Evolutionary conservation across 495 filamentous ascomycete species (phyloP), one percentile per base, ranked within the genome.

Genomic region (Pseudevernia furfuracea): DNA sequence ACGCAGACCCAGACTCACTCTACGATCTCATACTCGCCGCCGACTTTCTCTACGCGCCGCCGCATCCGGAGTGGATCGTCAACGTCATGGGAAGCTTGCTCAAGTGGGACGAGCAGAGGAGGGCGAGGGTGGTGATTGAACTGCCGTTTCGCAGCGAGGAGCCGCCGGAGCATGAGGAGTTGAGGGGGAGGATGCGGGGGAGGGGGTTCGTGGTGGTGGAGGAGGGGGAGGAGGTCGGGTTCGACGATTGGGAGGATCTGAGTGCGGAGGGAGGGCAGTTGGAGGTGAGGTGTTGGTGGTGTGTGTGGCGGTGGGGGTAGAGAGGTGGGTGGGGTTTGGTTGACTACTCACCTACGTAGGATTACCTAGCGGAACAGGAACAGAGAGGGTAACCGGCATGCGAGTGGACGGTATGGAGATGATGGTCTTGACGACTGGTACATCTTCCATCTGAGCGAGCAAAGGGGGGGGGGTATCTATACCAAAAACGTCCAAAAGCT

Each of bases 401-500:
- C 34, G 34, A 4, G 34, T 36, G 34, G 34, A 36, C 34, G 34
- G 34, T 36, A 36, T 0, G 34, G 34, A 36, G 4, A n/a, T n/a
- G n/a, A n/a, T n/a, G n/a, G n/a, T n/a, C n/a, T n/a, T n/a, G n/a
- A n/a, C n/a, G n/a, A n/a, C n/a, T n/a, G n/a, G n/a, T n/a, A n/a
- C n/a, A n/a, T n/a, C n/a, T n/a, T n/a, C 4, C 34, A 36, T 8
- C 4, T 36, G 34, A 4, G 34, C 8, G 34, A 36, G 4, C 34
- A 36, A 8, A 36, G 34, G 4, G 34, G 34, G 8, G 34, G 34
- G 34, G 34, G 4, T 1, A 4, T 25, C 60, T 73, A 97, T 12
- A 98, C 85, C 64, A 98, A 77, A 73, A 97, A 96, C 2, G 93
- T 98, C 91, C 92, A 97, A 75, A 91, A 97, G 73, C 92, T 96